Evolutionary conservation across 352 stramenopile genomes (phyloP).

Genomic region (Vaucheria bursata): DNA sequence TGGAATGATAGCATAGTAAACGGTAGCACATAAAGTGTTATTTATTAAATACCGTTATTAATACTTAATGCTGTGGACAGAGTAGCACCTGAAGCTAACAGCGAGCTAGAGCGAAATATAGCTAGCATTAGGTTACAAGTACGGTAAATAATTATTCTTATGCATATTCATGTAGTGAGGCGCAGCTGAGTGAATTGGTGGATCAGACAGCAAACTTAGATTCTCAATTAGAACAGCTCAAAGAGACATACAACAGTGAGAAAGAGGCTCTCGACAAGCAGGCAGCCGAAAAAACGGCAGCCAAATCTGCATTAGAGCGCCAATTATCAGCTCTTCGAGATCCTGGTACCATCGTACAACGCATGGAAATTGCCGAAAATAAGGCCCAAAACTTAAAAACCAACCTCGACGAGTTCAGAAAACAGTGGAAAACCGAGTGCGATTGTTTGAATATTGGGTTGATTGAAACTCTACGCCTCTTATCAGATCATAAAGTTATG

Average conservation of each 20-base stretch:
- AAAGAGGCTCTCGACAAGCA: conserved; percentile 27
- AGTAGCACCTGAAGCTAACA: conserved; percentile 1
- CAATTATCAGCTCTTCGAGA: neutral
- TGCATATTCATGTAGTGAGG: neutral
- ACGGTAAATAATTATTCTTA: neutral
- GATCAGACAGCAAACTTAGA: neutral
- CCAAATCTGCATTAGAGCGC: neutral
- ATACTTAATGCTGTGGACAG: neutral
- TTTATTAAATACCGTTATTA: neutral
- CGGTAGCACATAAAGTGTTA: neutral
- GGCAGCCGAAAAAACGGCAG: neutral
- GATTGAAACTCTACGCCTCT: too few relatives aligned
- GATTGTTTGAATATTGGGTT: too few relatives aligned
- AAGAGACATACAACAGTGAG: conserved; percentile 19
- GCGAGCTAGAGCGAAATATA: neutral
- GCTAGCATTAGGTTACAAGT: neutral
- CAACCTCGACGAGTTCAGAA: too few relatives aligned
- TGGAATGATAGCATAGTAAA: neutral
- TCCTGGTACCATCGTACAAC: neutral
- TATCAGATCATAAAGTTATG: too few relatives aligned
- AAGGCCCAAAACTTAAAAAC: too few relatives aligned
- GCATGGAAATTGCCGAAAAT: neutral
- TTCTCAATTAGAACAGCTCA: conserved; percentile 10
- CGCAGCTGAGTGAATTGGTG: neutral
- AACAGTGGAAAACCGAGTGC: too few relatives aligned